These are phyloP conservation scores for Neoboletus subvelutipes DNA, from an alignment of 768 basidiomycete species.

Conservation along the genomic window DNA sequence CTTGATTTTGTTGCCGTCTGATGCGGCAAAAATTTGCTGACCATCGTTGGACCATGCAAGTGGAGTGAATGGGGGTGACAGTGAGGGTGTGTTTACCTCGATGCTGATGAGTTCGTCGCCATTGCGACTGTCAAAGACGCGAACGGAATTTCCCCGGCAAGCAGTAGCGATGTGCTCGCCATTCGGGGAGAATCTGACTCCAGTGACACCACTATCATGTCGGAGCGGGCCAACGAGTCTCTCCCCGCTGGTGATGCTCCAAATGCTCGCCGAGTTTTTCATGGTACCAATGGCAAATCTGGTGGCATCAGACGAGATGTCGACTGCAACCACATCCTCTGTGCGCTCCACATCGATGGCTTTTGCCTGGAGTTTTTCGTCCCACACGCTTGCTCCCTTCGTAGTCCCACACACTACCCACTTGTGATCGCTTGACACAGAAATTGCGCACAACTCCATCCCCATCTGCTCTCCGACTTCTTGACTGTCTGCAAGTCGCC, in stretches of 20 bases:
- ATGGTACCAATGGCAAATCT: background rate
- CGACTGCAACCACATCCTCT: background rate
- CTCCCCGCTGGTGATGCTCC: background rate
- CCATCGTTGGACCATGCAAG: background rate
- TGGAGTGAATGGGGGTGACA: background rate
- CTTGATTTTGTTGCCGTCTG: background rate
- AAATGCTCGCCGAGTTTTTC: background rate
- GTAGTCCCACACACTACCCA: background rate
- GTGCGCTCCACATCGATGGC: background rate
- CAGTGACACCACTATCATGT: fast-evolving
- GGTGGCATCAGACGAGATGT: background rate
- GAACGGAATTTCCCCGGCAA: background rate
- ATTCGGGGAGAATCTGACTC: background rate
- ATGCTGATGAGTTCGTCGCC: background rate
- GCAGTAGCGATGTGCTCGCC: background rate
- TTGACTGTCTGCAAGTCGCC: background rate
- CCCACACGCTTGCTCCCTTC: background rate
- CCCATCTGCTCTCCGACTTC: background rate
- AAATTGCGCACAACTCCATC: background rate
- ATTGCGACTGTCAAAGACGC: background rate
- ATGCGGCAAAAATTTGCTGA: background rate
- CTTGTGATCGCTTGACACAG: background rate
- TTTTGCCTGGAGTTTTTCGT: background rate
- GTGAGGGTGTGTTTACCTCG: background rate
- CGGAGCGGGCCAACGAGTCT: background rate